Evolutionary conservation across 1,284 basidiomycete species (phyloP).

Genomic region (Trichosporon ovoides): DNA sequence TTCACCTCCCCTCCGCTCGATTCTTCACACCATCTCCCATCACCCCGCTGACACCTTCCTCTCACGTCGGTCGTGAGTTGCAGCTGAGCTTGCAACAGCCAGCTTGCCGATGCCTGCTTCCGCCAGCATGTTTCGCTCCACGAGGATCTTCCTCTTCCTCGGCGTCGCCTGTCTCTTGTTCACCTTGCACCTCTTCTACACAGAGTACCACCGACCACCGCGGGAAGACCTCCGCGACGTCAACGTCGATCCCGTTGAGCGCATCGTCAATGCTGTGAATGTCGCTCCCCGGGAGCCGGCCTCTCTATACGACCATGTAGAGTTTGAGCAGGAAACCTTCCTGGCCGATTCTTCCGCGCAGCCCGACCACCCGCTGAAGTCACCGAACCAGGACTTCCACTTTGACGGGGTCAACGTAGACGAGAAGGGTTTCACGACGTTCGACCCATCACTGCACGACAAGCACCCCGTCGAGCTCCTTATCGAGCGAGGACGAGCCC

Average conservation of each 20-base stretch:
- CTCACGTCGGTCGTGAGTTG: background rate
- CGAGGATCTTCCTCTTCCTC: background rate
- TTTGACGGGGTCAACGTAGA: constrained; percentile 15
- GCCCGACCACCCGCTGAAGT: constrained; percentile 11
- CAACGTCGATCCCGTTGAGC: too few relatives aligned
- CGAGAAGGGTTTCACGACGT: constrained; percentile 17
- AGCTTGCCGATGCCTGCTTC: background rate
- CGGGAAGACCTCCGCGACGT: too few relatives aligned
- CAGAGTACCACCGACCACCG: background rate
- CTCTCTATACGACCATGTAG: background rate
- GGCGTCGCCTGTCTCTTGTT: background rate
- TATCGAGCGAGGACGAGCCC: constrained; percentile 28
- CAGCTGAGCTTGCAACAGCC: constrained; percentile 1
- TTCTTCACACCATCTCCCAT: too few relatives aligned
- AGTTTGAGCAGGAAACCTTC: background rate
- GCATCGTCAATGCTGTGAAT: too few relatives aligned
- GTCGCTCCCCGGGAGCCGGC: background rate
- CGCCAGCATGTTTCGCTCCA: background rate
- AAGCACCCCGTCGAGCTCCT: constrained; percentile 38
- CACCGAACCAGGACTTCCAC: constrained; percentile 13
- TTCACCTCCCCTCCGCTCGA: too few relatives aligned
- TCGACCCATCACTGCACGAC: constrained; percentile 8
- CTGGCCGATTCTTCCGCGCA: background rate
- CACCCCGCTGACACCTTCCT: too few relatives aligned
- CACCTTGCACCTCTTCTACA: background rate